A percentile compares a stretch with the other conserved stretches of the same genome.
Evolutionary conservation across 805 yeast species (phyloP).

Genomic region (Saccharomyces paradoxus): DNA sequence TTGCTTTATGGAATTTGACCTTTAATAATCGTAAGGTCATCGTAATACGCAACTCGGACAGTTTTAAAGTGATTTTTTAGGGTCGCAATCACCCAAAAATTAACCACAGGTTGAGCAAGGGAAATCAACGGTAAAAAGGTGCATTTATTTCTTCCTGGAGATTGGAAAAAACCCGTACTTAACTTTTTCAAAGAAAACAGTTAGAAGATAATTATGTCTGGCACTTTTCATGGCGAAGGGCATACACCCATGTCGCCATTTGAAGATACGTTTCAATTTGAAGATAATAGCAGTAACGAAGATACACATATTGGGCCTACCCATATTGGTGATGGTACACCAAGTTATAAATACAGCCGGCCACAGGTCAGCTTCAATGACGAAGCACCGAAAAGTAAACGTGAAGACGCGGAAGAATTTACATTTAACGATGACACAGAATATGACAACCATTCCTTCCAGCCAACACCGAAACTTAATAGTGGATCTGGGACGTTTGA

Average conservation of each 20-base stretch:
- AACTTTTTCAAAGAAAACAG: background rate
- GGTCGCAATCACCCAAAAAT: background rate
- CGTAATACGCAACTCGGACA: background rate
- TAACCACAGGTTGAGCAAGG: background rate
- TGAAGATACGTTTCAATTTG: conserved; percentile 24
- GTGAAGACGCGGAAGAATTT: conserved; percentile 6
- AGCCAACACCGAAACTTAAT: conserved; percentile 23
- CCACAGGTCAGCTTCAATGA: background rate
- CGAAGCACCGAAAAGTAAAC: background rate
- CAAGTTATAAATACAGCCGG: background rate
- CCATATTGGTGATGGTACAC: conserved; percentile 32
- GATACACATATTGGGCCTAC: conserved; percentile 41
- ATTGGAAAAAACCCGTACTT: background rate
- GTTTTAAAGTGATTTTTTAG: background rate
- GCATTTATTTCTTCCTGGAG: background rate
- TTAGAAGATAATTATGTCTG: background rate
- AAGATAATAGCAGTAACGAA: conserved; percentile 8
- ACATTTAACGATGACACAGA: conserved; percentile 11
- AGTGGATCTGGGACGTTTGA: conserved; percentile 16
- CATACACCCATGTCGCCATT: conserved; percentile 18
- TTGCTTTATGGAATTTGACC: background rate
- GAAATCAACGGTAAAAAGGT: background rate
- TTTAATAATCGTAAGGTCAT: background rate
- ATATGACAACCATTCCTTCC: conserved; percentile 21
- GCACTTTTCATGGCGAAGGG: background rate